Percentiles rank a stretch among this genome's conserved stretches.
phyloP scores from a whole-genome alignment of 2,329 filamentous ascomycete species.

The Colletotrichum magnum region DNA sequence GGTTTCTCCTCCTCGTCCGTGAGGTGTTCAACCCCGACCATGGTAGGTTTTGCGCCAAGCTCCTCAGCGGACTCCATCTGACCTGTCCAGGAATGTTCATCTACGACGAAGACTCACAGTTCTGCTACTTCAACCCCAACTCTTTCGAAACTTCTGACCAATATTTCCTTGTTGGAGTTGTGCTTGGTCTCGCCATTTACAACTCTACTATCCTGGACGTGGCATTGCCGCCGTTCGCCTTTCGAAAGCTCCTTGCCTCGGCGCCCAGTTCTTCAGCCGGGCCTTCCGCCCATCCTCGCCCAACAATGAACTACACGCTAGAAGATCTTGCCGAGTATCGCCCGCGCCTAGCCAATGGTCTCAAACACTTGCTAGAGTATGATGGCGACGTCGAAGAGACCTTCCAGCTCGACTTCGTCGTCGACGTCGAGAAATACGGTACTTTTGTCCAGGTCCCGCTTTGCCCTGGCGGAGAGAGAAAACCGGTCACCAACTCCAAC shows the following conservation, averaged over 20 bases:
- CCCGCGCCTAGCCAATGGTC: constrained; percentile 80
- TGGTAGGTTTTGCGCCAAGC: constrained; percentile 68
- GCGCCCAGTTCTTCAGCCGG: constrained; percentile 74
- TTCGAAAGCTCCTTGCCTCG: constrained; percentile 86
- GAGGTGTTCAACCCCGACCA: constrained; percentile 94
- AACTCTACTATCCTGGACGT: constrained; percentile 95
- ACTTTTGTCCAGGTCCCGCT: constrained; percentile 76
- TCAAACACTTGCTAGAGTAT: constrained; percentile 83
- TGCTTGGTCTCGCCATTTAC: constrained; percentile 92
- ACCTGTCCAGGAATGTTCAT: constrained; percentile 81
- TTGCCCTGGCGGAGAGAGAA: constrained; percentile 79
- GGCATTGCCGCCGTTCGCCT: constrained; percentile 88
- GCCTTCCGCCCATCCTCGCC: constrained; percentile 68
- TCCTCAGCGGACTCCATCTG: constrained; percentile 11
- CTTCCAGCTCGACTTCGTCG: constrained; percentile 86
- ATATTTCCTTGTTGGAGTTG: constrained; percentile 89
- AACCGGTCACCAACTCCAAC: constrained; percentile 86
- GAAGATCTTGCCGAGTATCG: constrained; percentile 88
- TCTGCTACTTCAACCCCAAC: constrained; percentile 93
- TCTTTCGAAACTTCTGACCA: constrained; percentile 93
- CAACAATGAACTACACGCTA: constrained; percentile 80
- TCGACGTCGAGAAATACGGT: constrained; percentile 84
- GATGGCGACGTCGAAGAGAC: constrained; percentile 86
- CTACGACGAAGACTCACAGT: constrained; percentile 91
- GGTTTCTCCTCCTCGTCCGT: constrained; percentile 89